These are phyloP conservation scores for Cicer yamashitae DNA, from an alignment of 306 rosid species.

Conservation along the genomic window DNA sequence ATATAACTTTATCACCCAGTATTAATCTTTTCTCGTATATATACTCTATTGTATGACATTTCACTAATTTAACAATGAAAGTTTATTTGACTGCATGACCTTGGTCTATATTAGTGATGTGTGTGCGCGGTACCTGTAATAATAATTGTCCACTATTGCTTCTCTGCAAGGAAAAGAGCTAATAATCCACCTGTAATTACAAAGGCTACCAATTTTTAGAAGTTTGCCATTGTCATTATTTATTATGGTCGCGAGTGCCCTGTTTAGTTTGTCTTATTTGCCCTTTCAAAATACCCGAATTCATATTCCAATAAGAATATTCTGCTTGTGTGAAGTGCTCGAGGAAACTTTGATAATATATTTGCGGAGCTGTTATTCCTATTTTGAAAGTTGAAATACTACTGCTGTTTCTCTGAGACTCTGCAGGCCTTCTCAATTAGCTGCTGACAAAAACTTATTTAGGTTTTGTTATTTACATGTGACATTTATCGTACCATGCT, in stretches of 20 bases:
- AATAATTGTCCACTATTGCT: background rate
- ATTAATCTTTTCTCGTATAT: background rate
- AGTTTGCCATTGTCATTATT: slow-evolving; percentile 15
- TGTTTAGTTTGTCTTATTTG: background rate
- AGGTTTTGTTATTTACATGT: background rate
- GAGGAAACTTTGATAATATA: slow-evolving; percentile 12
- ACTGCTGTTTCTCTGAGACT: slow-evolving; percentile 8
- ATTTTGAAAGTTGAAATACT: background rate
- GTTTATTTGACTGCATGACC: background rate
- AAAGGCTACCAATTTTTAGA: background rate
- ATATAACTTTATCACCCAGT: slow-evolving; percentile 6
- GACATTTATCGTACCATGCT: slow-evolving; percentile 23
- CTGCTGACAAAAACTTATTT: background rate
- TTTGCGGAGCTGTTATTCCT: background rate
- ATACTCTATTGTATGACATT: background rate
- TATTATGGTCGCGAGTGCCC: slow-evolving; percentile 13
- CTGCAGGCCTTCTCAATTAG: background rate
- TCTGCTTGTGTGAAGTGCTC: background rate
- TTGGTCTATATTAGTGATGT: slow-evolving; percentile 6
- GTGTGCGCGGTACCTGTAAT: background rate
- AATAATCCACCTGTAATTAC: background rate
- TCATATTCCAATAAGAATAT: background rate
- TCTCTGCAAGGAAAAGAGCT: background rate
- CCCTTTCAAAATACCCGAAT: background rate
- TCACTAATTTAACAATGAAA: slow-evolving; percentile 11